Percentiles rank a stretch among this genome's conserved stretches.
phyloP scores from a whole-genome alignment of 2,329 filamentous ascomycete species.

The Fusarium musae region DNA sequence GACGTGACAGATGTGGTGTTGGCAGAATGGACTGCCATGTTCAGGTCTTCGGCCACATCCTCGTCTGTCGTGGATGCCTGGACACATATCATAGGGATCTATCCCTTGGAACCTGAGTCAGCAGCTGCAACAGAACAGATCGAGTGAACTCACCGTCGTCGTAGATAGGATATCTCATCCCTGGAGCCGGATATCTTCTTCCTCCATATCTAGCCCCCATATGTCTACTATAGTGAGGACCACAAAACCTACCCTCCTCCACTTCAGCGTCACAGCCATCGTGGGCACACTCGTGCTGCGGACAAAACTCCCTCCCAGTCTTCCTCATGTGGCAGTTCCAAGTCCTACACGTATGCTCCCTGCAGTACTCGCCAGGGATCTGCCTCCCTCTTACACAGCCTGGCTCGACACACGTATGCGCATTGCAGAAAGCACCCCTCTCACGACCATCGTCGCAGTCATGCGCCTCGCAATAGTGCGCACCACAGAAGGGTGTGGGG shows the following conservation, averaged over 20 bases:
- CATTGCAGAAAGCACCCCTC: conserved; percentile 35
- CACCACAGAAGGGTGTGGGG: conserved; percentile 42
- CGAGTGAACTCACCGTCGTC: conserved; percentile 41
- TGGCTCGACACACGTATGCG: conserved; percentile 44
- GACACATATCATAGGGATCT: conserved; percentile 18
- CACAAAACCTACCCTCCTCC: conserved; percentile 36
- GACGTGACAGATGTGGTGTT: conserved; percentile 40
- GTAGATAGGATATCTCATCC: conserved; percentile 23
- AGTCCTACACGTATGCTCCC: conserved; percentile 42
- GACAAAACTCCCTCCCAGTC: conserved; percentile 38
- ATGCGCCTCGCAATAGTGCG: conserved; percentile 45
- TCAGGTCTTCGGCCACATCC: conserved; percentile 22
- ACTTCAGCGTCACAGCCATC: conserved; percentile 43
- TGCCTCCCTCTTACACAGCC: conserved; percentile 39
- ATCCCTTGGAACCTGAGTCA: neutral
- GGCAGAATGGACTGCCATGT: conserved; percentile 23
- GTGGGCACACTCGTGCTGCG: conserved; percentile 43
- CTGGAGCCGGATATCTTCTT: conserved; percentile 22
- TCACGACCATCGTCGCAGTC: conserved; percentile 43
- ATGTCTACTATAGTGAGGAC: conserved; percentile 31
- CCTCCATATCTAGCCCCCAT: conserved; percentile 7
- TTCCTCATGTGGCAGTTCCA: conserved; percentile 38
- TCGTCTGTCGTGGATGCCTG: conserved; percentile 12
- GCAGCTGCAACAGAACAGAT: neutral
- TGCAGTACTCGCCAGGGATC: conserved; percentile 34